Base-by-base conservation (phyloP, 345 rosid genomes). In the Lepidium africanum region DNA sequence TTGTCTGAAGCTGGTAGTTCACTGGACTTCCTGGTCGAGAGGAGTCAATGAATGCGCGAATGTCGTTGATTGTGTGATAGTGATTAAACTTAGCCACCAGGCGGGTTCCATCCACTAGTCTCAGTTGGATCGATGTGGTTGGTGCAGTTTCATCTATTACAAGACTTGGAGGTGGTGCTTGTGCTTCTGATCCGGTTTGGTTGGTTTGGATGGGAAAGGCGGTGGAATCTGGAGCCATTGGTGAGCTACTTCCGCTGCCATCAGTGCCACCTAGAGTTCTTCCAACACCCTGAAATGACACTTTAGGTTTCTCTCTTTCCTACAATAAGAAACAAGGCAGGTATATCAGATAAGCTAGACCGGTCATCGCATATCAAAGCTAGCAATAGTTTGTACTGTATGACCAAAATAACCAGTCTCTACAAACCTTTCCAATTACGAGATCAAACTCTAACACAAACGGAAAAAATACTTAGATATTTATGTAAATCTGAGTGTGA, bases 201-300 rank as follows among this genome's bases (percentile, higher is more conserved):
- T 81, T 49, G 49, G 71, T 39, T 43, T 82, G 58, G 81, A 53
- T 58, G 72, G 87, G 58, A 66, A 58, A 33, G 73, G 84, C 7
- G 4, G 60, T 43, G 15, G 65, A 11, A 35, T 80, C 69, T 13
- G 73, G 67, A 21, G 82, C 70, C 17, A 12, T 0, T 7, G 65
- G 30, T 33, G 78, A 41, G 69, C 63, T 66, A 17, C 77, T 40
- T 59, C 73, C 77, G 2, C 47, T 47, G n/a, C 77, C 17, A 1
- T 74, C 63, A 21, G 82, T 78, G 79, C 95, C 78, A 55, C 93
- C 85, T 14, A 94, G 80, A 35, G 97, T 89, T 82, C 99, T 89
- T 71, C 99, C 99, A 6, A 84, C 84, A 47, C 99, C 99, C 46
- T 89, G 96, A 75, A 94, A 94, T 66, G 99, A 78, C 67, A 73